Evolutionary conservation across 2,329 filamentous ascomycete genomes (phyloP).

Genomic region (Aspergillus sclerotialis): DNA sequence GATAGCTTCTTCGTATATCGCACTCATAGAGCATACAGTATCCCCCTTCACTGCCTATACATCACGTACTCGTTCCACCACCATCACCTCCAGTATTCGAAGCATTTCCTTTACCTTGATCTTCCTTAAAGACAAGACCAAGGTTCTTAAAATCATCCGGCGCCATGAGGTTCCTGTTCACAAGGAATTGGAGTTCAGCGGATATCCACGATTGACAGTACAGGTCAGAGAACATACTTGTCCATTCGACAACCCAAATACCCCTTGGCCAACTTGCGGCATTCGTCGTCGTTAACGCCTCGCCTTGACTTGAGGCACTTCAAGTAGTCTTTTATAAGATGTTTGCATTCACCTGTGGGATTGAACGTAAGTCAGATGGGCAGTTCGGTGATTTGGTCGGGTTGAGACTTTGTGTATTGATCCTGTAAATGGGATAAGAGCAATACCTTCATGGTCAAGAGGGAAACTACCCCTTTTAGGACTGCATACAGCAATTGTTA

Average conservation of each 20-base stretch:
- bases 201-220: not conserved
- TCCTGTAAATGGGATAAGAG: not conserved
- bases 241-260: conserved; percentile 95
- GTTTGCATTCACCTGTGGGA: conserved; percentile 75
- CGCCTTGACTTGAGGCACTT: conserved; percentile 76
- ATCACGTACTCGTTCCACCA: too few relatives aligned
- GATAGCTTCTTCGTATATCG: too few relatives aligned
- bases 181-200: not conserved
- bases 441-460: conserved; percentile 78
- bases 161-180: conserved; percentile 80
- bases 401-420: not conserved
- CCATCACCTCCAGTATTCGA: too few relatives aligned
- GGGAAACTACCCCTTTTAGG: conserved; percentile 92
- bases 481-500: conserved; percentile 37
- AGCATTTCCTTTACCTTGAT: too few relatives aligned
- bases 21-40: too few relatives aligned
- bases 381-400: not conserved
- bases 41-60: too few relatives aligned
- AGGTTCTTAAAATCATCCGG: conserved; percentile 92
- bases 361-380: conserved; percentile 1
- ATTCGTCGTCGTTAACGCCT: conserved; percentile 80
- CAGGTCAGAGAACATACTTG: conserved; percentile 51
- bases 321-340: conserved; percentile 78
- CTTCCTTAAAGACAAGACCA: conserved; percentile 58
- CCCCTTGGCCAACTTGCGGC: conserved; percentile 75